Conservation (phyloP, 73 alveolate genomes). For the Symbiodinium pilosum region DNA sequence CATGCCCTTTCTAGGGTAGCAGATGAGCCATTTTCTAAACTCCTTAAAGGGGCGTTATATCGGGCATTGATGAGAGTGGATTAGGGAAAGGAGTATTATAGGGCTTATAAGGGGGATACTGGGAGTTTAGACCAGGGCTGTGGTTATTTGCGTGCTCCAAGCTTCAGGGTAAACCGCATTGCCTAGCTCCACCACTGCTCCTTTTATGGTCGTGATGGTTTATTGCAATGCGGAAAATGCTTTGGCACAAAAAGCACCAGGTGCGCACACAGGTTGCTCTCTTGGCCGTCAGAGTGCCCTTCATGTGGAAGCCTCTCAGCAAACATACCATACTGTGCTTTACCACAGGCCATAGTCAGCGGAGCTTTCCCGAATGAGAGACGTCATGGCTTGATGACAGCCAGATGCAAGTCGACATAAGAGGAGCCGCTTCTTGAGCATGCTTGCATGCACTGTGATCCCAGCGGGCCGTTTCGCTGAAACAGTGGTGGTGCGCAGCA, state of each 20-base stretch:
- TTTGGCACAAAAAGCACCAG: slow-evolving; percentile 15
- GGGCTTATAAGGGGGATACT: too few species aligned
- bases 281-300: neutral
- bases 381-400: too few species aligned
- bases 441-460: slow-evolving; percentile 44
- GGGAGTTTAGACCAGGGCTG: too few species aligned
- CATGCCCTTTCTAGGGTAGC: too few species aligned
- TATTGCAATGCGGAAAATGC: slow-evolving; percentile 34
- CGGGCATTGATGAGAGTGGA: too few species aligned
- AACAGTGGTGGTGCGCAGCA: neutral
- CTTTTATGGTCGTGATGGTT: neutral
- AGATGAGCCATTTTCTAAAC: too few species aligned
- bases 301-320: neutral
- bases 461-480: slow-evolving; percentile 81
- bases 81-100: too few species aligned
- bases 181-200: slow-evolving; percentile 54
- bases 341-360: slow-evolving; percentile 16
- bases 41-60: too few species aligned
- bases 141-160: too few species aligned
- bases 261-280: neutral
- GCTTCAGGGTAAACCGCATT: neutral
- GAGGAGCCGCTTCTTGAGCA: slow-evolving; percentile 67
- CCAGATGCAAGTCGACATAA: neutral
- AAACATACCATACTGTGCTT: neutral
- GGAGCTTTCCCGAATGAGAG: too few species aligned